A percentile compares a stretch with the other conserved stretches of the same genome.
phyloP scores from a whole-genome alignment of 345 rosid species.

The Sapria himalayana region DNA sequence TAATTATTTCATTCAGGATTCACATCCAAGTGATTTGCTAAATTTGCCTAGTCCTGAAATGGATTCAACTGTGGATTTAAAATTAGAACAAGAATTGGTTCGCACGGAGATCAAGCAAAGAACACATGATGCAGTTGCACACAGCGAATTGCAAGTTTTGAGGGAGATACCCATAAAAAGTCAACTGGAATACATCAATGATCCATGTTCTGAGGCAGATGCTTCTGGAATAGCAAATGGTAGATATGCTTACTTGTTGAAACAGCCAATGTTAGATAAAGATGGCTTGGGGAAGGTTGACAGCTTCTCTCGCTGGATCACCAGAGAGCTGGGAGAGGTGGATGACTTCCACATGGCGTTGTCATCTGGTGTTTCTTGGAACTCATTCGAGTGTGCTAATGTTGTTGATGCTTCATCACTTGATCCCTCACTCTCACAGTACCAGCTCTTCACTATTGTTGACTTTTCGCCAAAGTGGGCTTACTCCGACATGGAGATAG shows the following conservation, averaged over 20 bases:
- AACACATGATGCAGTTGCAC: constrained; percentile 12
- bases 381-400: constrained; percentile 43
- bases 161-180: too few species aligned
- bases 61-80: constrained; percentile 23
- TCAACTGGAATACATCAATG: too few species aligned
- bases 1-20: constrained; percentile 17
- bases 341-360: constrained; percentile 62
- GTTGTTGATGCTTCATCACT: constrained; percentile 35
- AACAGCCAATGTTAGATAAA: constrained; percentile 28
- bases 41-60: constrained; percentile 14
- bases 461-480: constrained; percentile 72
- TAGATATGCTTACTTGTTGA: constrained; percentile 16
- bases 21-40: constrained; percentile 14
- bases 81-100: constrained; percentile 22
- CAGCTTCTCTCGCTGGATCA: constrained; percentile 75
- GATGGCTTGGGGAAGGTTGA: constrained; percentile 69
- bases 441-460: constrained; percentile 65
- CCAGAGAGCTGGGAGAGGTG: constrained; percentile 61
- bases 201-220: constrained; percentile 24
- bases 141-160: too few species aligned
- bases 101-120: constrained; percentile 26
- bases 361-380: constrained; percentile 52
- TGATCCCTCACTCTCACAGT: constrained; percentile 73
- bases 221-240: constrained; percentile 25
- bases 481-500: constrained; percentile 32